Base-by-base conservation (phyloP, 2,329 filamentous ascomycete genomes). In the Furcasterigmium furcatum region DNA sequence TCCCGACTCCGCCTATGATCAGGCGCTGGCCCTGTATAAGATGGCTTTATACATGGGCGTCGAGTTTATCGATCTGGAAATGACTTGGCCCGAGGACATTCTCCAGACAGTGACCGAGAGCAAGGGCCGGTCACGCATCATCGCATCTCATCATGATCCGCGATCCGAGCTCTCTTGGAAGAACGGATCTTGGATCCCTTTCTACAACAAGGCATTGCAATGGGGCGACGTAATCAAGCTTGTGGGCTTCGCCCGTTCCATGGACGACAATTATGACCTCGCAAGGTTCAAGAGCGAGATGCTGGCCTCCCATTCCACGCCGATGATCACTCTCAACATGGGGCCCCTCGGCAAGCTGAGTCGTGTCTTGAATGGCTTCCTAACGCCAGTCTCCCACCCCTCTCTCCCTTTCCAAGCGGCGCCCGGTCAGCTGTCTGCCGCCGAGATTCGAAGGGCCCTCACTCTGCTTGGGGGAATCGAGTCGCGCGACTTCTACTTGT, bases 261-360 rank as follows among this genome's bases (percentile, higher is more conserved):
- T 92, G 38, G 82, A 91, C 49, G 91, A 97, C 67, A 99, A 99
- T 64, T 94, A 88, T 60, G 82, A 87, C 34, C 77, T 97, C 24
- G 82, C 83, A 34, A 80, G 80, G 41, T 99, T 99, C 79, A 91
- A 88, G 70, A 70, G 76, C 19, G 85, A 80, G 71, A 91, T 91
- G 67, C 73, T 81, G 30, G 72, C 77, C 20, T 79, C 87, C 2
- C 87, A 95, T 59, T 76, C 86, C 44, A 82, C 84, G n/a, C 92
- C 91, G 1, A 71, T 99, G 45, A 96, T 99, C 55, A 90, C 88
- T 2, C 87, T 99, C 62, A 99, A 99, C 67, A 97, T 99, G 92
- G 91, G 92, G 24, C 74, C 82, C 40, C 73, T 80, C 21, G 94
- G 94, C 41, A 94, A 96, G 69, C 77, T 96, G 35, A 96, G 90